Base-by-base conservation (phyloP, 495 filamentous ascomycete genomes). In the Neurospora tetraspora region DNA sequence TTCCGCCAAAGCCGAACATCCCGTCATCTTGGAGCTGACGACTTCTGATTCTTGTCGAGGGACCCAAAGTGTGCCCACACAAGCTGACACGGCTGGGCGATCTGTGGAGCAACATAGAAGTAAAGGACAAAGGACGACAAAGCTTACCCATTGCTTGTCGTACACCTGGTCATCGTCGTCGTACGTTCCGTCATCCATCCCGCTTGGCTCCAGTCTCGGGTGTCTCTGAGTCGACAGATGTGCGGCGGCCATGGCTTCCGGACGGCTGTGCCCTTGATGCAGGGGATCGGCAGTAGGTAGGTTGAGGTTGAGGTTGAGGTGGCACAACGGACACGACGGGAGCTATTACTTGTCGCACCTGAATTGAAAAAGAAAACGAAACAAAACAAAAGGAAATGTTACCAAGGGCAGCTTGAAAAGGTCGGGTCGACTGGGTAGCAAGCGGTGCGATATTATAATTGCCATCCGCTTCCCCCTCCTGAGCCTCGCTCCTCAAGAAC, bases 121-220 rank as follows among this genome's bases (percentile, higher is more conserved):
- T 39, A 36, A 68, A 38, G 38, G 47, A 61, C 3, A 47, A 65
- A 39, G 65, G 27, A 18, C 37, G 23, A 38, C 27, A 20, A 40
- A 71, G 40, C 78, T 75, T 69, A 79, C 78, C 76, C 78, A 79
- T 70, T 78, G 73, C 61, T 79, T 79, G 71, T 79, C 77, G 31
- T 40, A 12, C 18, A 70, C 36, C 31, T 69, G 42, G 68, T 73
- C 73, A 39, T 70, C 69, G 23, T 72, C 70, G 73, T 77, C 71
- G 53, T 61, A 61, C 53, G 53, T 34, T 61, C 53, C 53, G 53
- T 61, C 53, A 61, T 61, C 27, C 53, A 31, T 61, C 53, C 53
- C 53, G 6, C 53, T 34, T 61, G 27, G 53, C 27, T 61, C 53
- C 27, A 34, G 53, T 61, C 53, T 61, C 53, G 14, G 53, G 27